Evolutionary conservation across 805 yeast species (phyloP).

Genomic region (Saccharomyces eubayanus): DNA sequence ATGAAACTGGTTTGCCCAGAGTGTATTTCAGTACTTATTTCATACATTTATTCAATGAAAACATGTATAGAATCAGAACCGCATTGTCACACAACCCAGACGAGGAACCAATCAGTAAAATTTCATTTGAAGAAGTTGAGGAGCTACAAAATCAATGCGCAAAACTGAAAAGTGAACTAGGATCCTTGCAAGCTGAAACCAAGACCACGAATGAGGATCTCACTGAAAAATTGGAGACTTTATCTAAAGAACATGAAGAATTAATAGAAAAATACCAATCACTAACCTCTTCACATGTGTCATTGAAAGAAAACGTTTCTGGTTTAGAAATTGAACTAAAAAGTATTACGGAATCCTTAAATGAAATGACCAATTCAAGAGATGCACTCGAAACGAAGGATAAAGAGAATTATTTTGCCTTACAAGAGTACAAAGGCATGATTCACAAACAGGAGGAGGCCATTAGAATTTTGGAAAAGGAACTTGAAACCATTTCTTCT

Average conservation of each 20-base stretch:
- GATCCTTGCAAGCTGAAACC: conserved; percentile 26
- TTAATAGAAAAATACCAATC: conserved; percentile 7
- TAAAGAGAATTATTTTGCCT: conserved; percentile 30
- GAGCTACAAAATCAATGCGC: conserved; percentile 34
- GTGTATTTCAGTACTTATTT: conserved; percentile 64
- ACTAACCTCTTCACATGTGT: conserved; percentile 14
- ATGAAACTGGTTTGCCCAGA: conserved; percentile 80
- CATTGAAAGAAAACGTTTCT: conserved; percentile 12
- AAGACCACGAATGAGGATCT: conserved; percentile 15
- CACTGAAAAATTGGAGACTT: conserved; percentile 8
- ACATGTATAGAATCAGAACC: conserved; percentile 55
- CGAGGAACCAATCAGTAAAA: conserved; percentile 56
- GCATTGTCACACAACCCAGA: conserved; percentile 70
- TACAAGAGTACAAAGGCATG: conserved; percentile 22
- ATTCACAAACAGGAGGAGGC: conserved; percentile 12
- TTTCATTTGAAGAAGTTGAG: conserved; percentile 49
- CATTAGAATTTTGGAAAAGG: conserved; percentile 19
- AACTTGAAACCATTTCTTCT: conserved; percentile 18
- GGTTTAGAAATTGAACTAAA: conserved; percentile 2
- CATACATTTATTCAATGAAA: conserved; percentile 59
- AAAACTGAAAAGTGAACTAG: conserved; percentile 27
- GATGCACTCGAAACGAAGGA: conserved; percentile 22
- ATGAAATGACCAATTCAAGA: conserved; percentile 15
- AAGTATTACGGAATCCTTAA: conserved; percentile 10
- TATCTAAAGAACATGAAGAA: conserved; percentile 8